These are phyloP conservation scores for Torrubiella hemipterigena DNA, from an alignment of 2,329 filamentous ascomycete genomes.

Conservation along the genomic window DNA sequence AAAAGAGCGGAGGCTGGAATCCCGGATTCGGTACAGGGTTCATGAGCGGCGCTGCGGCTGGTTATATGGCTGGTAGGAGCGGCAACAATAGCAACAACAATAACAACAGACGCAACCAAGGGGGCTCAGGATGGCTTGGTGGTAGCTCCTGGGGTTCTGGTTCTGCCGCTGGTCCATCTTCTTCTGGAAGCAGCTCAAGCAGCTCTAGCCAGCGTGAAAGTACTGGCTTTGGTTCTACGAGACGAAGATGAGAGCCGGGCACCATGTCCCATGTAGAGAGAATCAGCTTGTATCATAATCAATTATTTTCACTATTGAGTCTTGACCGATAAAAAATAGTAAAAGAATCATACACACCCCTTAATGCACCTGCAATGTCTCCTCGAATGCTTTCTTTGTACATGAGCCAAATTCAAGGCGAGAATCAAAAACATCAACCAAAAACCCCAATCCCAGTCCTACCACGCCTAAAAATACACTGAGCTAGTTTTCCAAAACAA, in stretches of 20 bases:
- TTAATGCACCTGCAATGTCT: no score
- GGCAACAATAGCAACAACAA: slow-evolving; percentile 20
- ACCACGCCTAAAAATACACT: no score
- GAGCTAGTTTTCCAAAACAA: no score
- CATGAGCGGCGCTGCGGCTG: slow-evolving; percentile 57
- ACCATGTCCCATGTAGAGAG: no score
- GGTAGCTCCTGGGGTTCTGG: slow-evolving; percentile 18
- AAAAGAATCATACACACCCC: no score
- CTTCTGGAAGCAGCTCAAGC: slow-evolving; percentile 22
- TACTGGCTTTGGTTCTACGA: slow-evolving; percentile 63
- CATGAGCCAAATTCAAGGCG: no score
- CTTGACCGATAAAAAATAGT: no score
- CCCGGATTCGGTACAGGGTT: slow-evolving; percentile 42
- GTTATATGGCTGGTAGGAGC: slow-evolving; percentile 48
- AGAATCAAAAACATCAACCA: no score
- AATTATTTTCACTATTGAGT: no score
- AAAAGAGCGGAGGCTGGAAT: slow-evolving; percentile 9
- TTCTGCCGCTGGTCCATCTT: slow-evolving; percentile 17
- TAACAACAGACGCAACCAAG: slow-evolving; percentile 14
- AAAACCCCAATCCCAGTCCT: no score
- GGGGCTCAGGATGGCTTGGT: slow-evolving; percentile 21
- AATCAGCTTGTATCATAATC: no score
- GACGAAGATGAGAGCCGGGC: slow-evolving; percentile 37
- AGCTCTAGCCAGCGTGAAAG: slow-evolving; percentile 44
- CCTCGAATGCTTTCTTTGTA: no score